Evolutionary conservation across 1,284 basidiomycete species (phyloP), one percentile per base, ranked within the genome.

Genomic region (Grifola frondosa): DNA sequence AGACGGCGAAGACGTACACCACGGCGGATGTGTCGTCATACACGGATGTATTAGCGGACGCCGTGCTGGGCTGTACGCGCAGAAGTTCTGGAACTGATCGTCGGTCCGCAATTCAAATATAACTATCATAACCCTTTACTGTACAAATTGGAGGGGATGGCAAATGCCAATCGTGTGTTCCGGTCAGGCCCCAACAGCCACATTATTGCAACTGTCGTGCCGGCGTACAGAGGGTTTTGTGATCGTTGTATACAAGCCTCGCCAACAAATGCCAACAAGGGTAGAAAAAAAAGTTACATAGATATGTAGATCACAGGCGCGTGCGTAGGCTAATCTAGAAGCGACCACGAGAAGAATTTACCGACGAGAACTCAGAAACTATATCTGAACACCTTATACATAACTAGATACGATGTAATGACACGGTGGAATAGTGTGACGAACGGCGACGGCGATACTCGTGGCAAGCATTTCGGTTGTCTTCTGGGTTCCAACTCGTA

Each of bases 61-160:
- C 69, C 43, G 74, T 75, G 13, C 62, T 85, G 30, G 84, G 81
- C 0, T 83, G 33, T 88, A 75, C 56, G 86, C 85, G 3, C 67
- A 80, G 57, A 57, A 64, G 25, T 66, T 48, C 49, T 86, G 83
- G 85, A 85, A 82, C 49, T 78, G 56, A 53, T 30, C 5, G 5
- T 30, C 29, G 11, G 29, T 30, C n/a, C n/a, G n/a, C n/a, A n/a
- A n/a, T n/a, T n/a, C n/a, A n/a, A n/a, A n/a, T n/a, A n/a, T n/a
- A n/a, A n/a, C n/a, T n/a, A n/a, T n/a, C n/a, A n/a, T n/a, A n/a
- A n/a, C n/a, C n/a, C n/a, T n/a, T n/a, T n/a, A n/a, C n/a, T n/a
- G n/a, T n/a, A n/a, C n/a, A n/a, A n/a, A n/a, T n/a, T n/a, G n/a
- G n/a, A n/a, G n/a, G n/a, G n/a, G n/a, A n/a, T n/a, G n/a, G n/a